Conservation (phyloP, 2,329 filamentous ascomycete species). For the Pseudogymnoascus sp. region DNA sequence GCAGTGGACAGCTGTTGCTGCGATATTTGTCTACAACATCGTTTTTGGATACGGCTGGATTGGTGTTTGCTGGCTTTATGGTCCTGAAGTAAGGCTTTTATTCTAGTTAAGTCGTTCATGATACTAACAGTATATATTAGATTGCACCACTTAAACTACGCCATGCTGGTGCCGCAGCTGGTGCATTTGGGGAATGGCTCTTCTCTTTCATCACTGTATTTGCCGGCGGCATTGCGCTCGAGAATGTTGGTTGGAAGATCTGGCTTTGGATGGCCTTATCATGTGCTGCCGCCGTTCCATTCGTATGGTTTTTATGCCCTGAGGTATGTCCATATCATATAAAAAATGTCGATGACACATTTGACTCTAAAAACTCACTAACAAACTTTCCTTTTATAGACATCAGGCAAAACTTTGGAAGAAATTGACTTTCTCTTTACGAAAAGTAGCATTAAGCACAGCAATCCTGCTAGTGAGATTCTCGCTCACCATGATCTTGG, state of each 20-base stretch:
- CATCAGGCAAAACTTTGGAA: constrained; percentile 15
- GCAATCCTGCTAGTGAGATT: not conserved
- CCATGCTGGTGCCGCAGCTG: constrained; percentile 30
- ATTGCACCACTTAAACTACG: constrained; percentile 32
- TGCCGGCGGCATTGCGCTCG: constrained; percentile 29
- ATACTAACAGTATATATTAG: constrained; percentile 11
- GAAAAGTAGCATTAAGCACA: not conserved
- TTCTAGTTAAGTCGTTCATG: not conserved
- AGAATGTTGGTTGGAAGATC: constrained; percentile 31
- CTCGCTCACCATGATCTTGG: not conserved
- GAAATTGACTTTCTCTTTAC: constrained; percentile 16
- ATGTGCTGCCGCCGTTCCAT: constrained; percentile 20
- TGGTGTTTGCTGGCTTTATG: constrained; percentile 30
- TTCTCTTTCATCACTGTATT: constrained; percentile 32
- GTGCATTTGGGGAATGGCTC: constrained; percentile 33
- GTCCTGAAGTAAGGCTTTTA: constrained; percentile 23
- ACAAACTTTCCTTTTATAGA: not conserved
- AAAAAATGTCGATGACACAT: not conserved
- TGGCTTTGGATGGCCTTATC: constrained; percentile 32
- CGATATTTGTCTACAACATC: constrained; percentile 12
- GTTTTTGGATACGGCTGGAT: constrained; percentile 24
- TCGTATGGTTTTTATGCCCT: constrained; percentile 16
- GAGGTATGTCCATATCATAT: constrained; percentile 4
- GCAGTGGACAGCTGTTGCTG: constrained; percentile 14
- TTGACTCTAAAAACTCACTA: not conserved